A percentile compares a stretch with the other conserved stretches of the same genome.
These are phyloP conservation scores for Lactarius indigo DNA, from an alignment of 768 basidiomycete species.

Conservation along the genomic window DNA sequence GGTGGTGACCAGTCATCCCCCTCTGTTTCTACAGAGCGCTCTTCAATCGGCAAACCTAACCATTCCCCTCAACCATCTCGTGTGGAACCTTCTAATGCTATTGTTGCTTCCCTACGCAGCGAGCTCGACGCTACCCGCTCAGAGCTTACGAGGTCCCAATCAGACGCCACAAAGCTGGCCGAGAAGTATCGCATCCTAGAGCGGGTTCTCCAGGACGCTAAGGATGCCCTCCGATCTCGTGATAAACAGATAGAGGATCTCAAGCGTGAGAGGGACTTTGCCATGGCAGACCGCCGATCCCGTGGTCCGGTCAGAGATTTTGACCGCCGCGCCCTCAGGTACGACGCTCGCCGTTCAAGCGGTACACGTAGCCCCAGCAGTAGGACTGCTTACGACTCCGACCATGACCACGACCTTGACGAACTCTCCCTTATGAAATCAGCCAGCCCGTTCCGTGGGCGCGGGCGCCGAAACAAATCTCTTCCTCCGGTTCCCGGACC, in stretches of 20 bases:
- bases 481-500: slow-evolving; percentile 26
- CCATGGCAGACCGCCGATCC: slow-evolving; percentile 22
- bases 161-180: slow-evolving; percentile 52
- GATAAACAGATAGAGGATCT: slow-evolving; percentile 60
- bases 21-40: slow-evolving; percentile 25
- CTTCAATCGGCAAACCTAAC: slow-evolving; percentile 12
- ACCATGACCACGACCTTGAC: slow-evolving; percentile 21
- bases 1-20: slow-evolving; percentile 25
- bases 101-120: slow-evolving; percentile 44
- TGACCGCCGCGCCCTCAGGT: slow-evolving; percentile 17
- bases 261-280: slow-evolving; percentile 32
- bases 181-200: slow-evolving; percentile 65
- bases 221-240: slow-evolving; percentile 52
- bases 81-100: slow-evolving; percentile 17
- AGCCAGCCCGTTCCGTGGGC: slow-evolving; percentile 19
- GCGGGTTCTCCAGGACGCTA: slow-evolving; percentile 58
- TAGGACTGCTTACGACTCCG: slow-evolving; percentile 19
- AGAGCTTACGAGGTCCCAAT: slow-evolving; percentile 51
- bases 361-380: slow-evolving; percentile 19
- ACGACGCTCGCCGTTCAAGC: slow-evolving; percentile 25
- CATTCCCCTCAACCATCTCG: slow-evolving; percentile 19
- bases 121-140: slow-evolving; percentile 52
- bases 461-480: slow-evolving; percentile 27
- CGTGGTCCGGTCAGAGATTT: slow-evolving; percentile 20
- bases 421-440: slow-evolving; percentile 15